Evolutionary conservation across 805 yeast species (phyloP), one percentile per base, ranked within the genome.

Genomic region (Yarrowia keelungensis): DNA sequence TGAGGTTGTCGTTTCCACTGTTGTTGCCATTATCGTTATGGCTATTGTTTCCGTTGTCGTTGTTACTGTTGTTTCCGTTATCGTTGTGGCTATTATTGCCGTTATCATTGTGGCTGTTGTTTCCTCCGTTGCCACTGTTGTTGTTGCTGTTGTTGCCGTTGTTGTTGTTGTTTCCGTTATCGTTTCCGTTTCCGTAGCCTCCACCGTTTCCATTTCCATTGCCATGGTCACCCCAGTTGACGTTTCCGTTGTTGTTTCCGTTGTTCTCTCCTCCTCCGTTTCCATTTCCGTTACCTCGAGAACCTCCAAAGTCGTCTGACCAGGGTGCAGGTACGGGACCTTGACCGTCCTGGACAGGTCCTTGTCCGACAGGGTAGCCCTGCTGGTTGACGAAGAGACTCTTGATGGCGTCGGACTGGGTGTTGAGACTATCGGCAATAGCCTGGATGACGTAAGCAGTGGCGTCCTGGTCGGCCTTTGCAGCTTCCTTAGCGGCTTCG

Each of bases 361-460:
- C n/a, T n/a, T n/a, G n/a, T n/a, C n/a, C 19, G 19, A 19, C 19
- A 19, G 19, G 19, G 19, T 42, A 15, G 45, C n/a, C 19, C 9
- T n/a, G 9, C 50, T 46, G 50, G n/a, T 46, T 11, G n/a, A 19
- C 32, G 15, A 15, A 49, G 19, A 49, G 54, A 9, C 7, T 8
- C 22, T 35, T 32, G 39, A 49, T 49, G 54, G 54, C 54, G 19
- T 49, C 38, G 11, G 54, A 49, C 19, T 49, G 54, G 15, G 54
- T 9, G 39, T 49, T 49, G 39, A 49, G 38, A 19, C 19, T 49
- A 12, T 15, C 9, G 22, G 54, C 54, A 49, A 49, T 49, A 39
- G 54, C 54, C 54, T 49, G 54, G 32, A 49, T 15, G 19, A 49
- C n/a, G 11, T 8, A 10, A 19, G 54, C 38, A 4, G 38, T 32